Evolutionary conservation across 805 yeast species (phyloP).

Genomic region (Saccharomyces eubayanus): DNA sequence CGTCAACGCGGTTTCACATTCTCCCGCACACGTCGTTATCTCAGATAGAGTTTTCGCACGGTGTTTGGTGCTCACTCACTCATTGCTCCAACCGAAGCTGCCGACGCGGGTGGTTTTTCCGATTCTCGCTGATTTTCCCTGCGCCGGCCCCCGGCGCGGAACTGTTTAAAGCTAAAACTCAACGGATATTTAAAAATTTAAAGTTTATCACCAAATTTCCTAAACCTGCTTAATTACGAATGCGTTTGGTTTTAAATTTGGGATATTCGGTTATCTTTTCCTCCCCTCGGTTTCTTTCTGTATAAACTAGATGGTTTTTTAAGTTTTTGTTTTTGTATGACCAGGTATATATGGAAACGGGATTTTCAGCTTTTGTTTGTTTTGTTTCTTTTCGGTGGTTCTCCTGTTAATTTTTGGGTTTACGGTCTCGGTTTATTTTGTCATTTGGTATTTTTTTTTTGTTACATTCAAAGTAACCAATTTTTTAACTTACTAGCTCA

Average conservation of each 20-base stretch:
- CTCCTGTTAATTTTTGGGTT: background rate
- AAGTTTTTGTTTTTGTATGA: background rate
- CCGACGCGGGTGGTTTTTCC: background rate
- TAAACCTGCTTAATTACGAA: background rate
- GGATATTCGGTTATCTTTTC: background rate
- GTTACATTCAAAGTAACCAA: no score
- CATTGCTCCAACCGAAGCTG: background rate
- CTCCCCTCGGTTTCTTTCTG: background rate
- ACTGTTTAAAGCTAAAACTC: background rate
- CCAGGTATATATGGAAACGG: background rate
- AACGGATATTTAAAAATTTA: background rate
- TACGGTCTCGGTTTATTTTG: background rate
- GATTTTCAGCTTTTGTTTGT: background rate
- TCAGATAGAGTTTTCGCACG: background rate
- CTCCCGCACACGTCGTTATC: background rate
- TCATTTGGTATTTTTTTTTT: no score
- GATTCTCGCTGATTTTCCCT: background rate
- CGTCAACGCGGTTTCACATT: background rate
- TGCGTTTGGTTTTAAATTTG: background rate
- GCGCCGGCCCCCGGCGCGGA: background rate
- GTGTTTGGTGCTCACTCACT: background rate
- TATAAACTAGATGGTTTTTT: background rate
- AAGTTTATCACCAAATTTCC: background rate
- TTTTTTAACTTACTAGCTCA: background rate
- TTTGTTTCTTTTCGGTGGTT: background rate